Evolutionary conservation across 805 yeast genomes (phyloP).

Genomic region (Saccharomyces cerevisiae): DNA sequence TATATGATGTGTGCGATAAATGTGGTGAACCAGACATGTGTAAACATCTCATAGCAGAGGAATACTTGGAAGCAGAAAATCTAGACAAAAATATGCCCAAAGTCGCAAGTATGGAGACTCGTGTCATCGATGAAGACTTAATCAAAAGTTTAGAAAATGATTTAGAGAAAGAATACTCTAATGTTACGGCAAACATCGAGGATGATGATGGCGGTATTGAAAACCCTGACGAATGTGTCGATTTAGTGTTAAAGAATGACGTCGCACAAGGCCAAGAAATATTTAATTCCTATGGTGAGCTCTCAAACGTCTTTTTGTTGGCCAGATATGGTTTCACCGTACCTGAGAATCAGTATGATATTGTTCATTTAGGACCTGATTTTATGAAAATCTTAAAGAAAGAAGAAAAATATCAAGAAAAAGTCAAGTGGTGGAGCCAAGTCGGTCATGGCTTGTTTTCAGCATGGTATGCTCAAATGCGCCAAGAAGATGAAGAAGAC

Average conservation of each 20-base stretch:
- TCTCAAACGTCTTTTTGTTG: slow-evolving; percentile 55
- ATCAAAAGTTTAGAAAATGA: slow-evolving; percentile 25
- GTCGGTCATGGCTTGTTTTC: slow-evolving; percentile 11
- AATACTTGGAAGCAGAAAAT: slow-evolving; percentile 8
- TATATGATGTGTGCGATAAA: slow-evolving; percentile 42
- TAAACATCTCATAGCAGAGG: slow-evolving; percentile 29
- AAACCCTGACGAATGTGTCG: slow-evolving; percentile 54
- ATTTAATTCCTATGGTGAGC: slow-evolving; percentile 76
- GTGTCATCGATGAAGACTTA: slow-evolving; percentile 22
- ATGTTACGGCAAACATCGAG: slow-evolving; percentile 10
- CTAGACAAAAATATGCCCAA: background rate
- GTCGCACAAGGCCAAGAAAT: slow-evolving; percentile 51
- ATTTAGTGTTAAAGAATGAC: slow-evolving; percentile 43
- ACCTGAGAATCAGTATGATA: slow-evolving; percentile 45
- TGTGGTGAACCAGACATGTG: slow-evolving; percentile 43
- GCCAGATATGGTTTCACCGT: slow-evolving; percentile 74
- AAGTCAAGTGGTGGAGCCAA: slow-evolving; percentile 22
- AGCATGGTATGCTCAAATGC: slow-evolving; percentile 11
- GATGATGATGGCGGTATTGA: slow-evolving; percentile 20
- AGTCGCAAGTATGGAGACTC: background rate
- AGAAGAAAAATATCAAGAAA: slow-evolving; percentile 7
- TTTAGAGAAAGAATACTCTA: slow-evolving; percentile 7
- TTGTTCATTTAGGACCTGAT: slow-evolving; percentile 44
- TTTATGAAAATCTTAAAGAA: slow-evolving; percentile 9
- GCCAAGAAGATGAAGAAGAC: slow-evolving; percentile 5